These are phyloP conservation scores for Paraphaeosphaeria sporulosa DNA, from an alignment of 2,329 filamentous ascomycete genomes.

Conservation along the genomic window DNA sequence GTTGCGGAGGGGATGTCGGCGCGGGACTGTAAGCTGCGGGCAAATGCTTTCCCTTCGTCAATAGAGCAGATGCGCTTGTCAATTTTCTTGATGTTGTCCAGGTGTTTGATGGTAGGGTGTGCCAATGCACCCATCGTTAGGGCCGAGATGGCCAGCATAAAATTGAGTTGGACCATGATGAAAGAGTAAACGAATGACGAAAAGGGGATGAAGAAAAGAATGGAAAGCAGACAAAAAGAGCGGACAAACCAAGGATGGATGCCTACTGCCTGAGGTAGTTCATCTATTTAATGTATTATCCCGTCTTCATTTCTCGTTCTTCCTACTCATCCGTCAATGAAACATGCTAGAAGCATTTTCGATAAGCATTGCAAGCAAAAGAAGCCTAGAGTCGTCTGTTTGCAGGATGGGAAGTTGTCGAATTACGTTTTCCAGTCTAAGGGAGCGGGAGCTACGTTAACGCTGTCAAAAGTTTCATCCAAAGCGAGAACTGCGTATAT, in stretches of 20 bases:
- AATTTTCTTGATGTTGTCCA: constrained; percentile 14
- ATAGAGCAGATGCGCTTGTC: constrained; percentile 30
- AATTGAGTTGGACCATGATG: constrained; percentile 29
- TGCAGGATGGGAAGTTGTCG: constrained; percentile 4
- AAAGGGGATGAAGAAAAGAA: constrained; percentile 2
- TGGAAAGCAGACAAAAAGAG: background rate
- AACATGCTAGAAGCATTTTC: background rate
- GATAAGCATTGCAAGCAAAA: background rate
- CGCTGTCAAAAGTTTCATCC: constrained; percentile 1
- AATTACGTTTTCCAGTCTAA: constrained; percentile 1
- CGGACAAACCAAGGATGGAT: background rate
- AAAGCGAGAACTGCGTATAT: background rate
- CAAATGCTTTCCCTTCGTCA: constrained; percentile 25
- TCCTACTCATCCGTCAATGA: background rate
- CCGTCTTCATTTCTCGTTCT: background rate
- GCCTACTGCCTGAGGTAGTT: background rate
- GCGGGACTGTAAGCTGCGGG: constrained; percentile 21
- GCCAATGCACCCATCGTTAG: constrained; percentile 29
- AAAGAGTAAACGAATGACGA: constrained; percentile 7
- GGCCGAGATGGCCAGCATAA: constrained; percentile 23
- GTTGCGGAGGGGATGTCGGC: constrained; percentile 30
- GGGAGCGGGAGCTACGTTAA: background rate
- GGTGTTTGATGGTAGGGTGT: constrained; percentile 34
- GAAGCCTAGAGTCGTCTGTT: background rate
- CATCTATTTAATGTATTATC: background rate